Base-by-base conservation (phyloP, 768 basidiomycete species). In the Coprinopsis sp. region DNA sequence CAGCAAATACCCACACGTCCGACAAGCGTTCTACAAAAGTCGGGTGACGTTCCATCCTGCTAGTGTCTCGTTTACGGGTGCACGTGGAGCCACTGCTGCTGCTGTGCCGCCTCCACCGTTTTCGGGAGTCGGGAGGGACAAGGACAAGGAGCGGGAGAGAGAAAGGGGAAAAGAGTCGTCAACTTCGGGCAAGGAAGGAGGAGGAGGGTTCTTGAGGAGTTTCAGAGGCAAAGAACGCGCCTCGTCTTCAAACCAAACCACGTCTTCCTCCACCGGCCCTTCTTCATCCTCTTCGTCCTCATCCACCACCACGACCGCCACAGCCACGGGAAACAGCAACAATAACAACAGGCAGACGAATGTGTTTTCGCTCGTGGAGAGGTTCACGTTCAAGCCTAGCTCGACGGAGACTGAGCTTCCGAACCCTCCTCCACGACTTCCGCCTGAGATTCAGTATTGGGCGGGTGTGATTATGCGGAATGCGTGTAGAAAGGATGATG, bases 401-500 rank as follows among this genome's bases (percentile, higher is more conserved):
- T 81, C 88, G 8, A 78, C 82, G 1, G 92, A 94, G 58, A 78
- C 77, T 16, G 81, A 84, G 19, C 51, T 84, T 44, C 79, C 78
- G 4, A 81, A 80, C 44, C 79, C 82, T 0, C 83, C 79, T 4
- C 84, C 86, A 3, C 74, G 81, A 38, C 68, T 93, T 6, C 91
- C 93, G 0, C 72, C 76, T 8, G 95, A 98, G 63, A 95, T 99
- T 19, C 91, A 96, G 65, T 96, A 97, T 58, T 98, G 96, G 96
- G 96, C 95, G 0, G 92, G 93, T 2, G 95, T 97, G n/a, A 96
- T 98, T 59, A 99, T 98, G 96, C 78, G 96, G 43, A 99, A 99
- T 63, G 96, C 96, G 11, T 99, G 96, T 67, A 73, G 95, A 61
- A 98, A 99, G 70, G 96, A 98, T 56, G 95, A 98, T 52, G 81